Evolutionary conservation across 73 alveolate species (phyloP).

Genomic region (Tetrahymena borealis): DNA sequence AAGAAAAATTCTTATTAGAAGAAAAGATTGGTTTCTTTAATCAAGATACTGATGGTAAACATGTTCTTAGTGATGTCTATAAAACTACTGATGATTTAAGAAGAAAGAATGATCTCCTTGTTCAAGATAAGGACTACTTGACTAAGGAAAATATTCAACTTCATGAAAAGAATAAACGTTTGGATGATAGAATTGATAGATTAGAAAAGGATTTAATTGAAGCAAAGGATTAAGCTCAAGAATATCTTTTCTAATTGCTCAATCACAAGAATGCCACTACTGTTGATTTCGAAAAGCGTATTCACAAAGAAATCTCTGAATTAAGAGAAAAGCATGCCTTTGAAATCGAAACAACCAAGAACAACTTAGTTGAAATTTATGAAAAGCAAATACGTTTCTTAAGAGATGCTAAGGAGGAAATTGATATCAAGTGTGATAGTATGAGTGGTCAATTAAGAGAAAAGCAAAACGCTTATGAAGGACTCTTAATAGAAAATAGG

Average conservation of each 20-base stretch:
- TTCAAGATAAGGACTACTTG: conserved; percentile 68
- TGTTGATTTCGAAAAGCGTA: conserved; percentile 46
- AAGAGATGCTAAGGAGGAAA: conserved; percentile 70
- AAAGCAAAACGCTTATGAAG: conserved; percentile 62
- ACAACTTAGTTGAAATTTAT: conserved; percentile 65
- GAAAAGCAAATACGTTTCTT: conserved; percentile 60
- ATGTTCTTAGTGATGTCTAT: conserved; percentile 15
- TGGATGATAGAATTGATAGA: conserved; percentile 76
- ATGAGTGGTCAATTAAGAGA: conserved; percentile 63
- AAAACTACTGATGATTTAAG: conserved; percentile 36
- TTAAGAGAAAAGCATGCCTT: conserved; percentile 66
- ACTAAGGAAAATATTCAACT: conserved; percentile 49
- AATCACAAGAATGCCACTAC: conserved; percentile 57
- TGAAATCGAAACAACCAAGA: conserved; percentile 61
- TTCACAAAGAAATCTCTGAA: conserved; percentile 63
- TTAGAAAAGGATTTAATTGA: conserved; percentile 63
- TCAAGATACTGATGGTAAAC: conserved; percentile 8
- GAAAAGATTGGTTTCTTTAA: conserved; percentile 38
- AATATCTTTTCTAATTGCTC: conserved; percentile 64
- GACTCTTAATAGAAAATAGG: conserved; percentile 61
- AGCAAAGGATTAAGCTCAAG: conserved; percentile 64
- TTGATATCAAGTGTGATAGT: conserved; percentile 47
- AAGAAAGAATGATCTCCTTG: conserved; percentile 63
- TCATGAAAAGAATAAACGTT: conserved; percentile 59
- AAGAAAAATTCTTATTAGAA: conserved; percentile 41